phyloP scores from a whole-genome alignment of 163 green algal genomes.

The Volvox carteri region DNA sequence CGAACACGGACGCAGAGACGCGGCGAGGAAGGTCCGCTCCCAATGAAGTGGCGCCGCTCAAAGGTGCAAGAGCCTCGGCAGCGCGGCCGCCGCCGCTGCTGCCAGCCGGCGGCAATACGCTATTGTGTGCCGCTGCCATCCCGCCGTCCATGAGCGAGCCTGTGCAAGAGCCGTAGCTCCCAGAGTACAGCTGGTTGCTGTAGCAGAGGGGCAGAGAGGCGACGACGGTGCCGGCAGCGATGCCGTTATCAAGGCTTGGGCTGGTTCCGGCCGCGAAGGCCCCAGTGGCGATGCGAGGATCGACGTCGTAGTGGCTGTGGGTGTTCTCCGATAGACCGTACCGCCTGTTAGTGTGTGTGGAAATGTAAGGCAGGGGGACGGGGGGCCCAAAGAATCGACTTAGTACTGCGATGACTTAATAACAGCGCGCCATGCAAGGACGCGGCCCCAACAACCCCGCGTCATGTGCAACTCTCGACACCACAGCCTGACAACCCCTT shows the following conservation, averaged over 20 bases:
- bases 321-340: background rate
- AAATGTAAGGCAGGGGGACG: no score
- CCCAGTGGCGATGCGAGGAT: background rate
- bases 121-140: background rate
- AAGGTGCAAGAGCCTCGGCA: background rate
- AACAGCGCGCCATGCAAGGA: no score
- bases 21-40: slow-evolving; percentile 12
- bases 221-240: background rate
- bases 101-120: background rate
- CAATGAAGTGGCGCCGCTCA: background rate
- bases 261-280: background rate
- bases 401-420: no score
- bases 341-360: no score
- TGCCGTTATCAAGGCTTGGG: background rate
- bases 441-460: no score
- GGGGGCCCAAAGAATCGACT: no score
- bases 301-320: background rate
- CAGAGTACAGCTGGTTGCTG: slow-evolving; percentile 32
- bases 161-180: background rate
- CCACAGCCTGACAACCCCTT: no score
- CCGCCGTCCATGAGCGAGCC: background rate
- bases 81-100: background rate
- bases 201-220: background rate
- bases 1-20: slow-evolving; percentile 39
- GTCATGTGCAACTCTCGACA: no score